Evolutionary conservation across 805 yeast genomes (phyloP).

Genomic region (Pichia kluyveri): DNA sequence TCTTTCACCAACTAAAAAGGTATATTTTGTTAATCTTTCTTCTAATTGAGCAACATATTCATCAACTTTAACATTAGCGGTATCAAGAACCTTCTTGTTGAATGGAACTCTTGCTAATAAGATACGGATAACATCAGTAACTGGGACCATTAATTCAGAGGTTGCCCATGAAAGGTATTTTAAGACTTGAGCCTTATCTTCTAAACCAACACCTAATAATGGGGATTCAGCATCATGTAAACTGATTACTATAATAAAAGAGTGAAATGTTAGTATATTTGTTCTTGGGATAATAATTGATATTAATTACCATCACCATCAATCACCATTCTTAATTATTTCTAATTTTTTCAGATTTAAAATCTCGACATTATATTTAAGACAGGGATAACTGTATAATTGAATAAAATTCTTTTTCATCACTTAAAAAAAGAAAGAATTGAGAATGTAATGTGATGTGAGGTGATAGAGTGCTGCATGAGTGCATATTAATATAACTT

Average conservation of each 20-base stretch:
- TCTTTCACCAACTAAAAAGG: constrained; percentile 41
- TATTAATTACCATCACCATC: neutral
- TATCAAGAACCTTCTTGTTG: constrained; percentile 55
- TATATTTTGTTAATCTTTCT: constrained; percentile 38
- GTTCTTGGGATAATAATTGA: neutral
- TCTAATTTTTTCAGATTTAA: constrained; percentile 36
- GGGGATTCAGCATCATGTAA: constrained; percentile 34
- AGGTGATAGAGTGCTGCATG: too few species aligned
- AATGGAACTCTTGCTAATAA: constrained; percentile 58
- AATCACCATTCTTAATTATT: neutral
- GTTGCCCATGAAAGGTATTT: constrained; percentile 75
- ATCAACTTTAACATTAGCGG: constrained; percentile 28
- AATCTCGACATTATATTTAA: constrained; percentile 69
- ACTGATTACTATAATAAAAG: constrained; percentile 32
- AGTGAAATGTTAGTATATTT: constrained; percentile 13
- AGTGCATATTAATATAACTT: too few species aligned
- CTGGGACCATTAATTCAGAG: constrained; percentile 47
- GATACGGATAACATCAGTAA: constrained; percentile 47
- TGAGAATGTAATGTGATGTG: too few species aligned
- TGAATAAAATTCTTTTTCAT: constrained; percentile 42
- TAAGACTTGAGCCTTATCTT: constrained; percentile 57
- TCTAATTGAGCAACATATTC: constrained; percentile 39
- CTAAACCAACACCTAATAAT: constrained; percentile 51
- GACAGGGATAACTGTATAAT: constrained; percentile 79
- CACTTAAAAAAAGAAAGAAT: constrained; percentile 27